Percentiles rank a stretch among this genome's conserved stretches.
Conservation (phyloP, 2,329 filamentous ascomycete genomes). For the Fusarium mexicanum region DNA sequence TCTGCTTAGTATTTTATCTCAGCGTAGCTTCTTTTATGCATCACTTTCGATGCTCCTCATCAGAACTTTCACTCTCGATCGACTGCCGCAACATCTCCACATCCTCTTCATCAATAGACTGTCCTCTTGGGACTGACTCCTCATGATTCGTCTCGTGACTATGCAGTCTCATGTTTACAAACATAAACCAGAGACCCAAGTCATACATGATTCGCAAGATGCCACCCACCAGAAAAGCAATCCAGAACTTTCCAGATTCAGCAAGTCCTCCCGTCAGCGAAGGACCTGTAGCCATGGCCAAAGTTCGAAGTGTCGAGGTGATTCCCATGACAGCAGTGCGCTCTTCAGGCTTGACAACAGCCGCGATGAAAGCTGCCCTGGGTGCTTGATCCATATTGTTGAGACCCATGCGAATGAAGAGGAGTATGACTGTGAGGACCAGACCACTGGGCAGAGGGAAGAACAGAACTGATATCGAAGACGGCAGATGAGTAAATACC, state of each 20-base stretch:
- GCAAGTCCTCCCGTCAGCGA: constrained; percentile 66
- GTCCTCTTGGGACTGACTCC: neutral
- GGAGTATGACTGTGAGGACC: constrained; percentile 61
- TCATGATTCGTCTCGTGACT: constrained; percentile 49
- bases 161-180: constrained; percentile 66
- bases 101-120: constrained; percentile 27
- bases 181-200: constrained; percentile 66
- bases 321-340: constrained; percentile 77
- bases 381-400: constrained; percentile 78
- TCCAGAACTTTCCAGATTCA: constrained; percentile 64
- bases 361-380: constrained; percentile 72
- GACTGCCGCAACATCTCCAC: constrained; percentile 11
- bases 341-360: constrained; percentile 71
- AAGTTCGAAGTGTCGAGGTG: constrained; percentile 67
- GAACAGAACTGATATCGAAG: constrained; percentile 67
- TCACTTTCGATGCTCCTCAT: constrained; percentile 2
- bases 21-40: neutral
- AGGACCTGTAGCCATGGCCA: constrained; percentile 65
- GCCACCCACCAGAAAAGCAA: constrained; percentile 69
- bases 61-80: neutral
- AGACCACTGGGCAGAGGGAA: constrained; percentile 66
- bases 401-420: constrained; percentile 68
- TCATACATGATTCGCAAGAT: constrained; percentile 65
- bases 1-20: rapidly evolving
- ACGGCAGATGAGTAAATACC: constrained; percentile 71